Base-by-base conservation (phyloP, 2,329 filamentous ascomycete species). In the Talaromyces sp. region DNA sequence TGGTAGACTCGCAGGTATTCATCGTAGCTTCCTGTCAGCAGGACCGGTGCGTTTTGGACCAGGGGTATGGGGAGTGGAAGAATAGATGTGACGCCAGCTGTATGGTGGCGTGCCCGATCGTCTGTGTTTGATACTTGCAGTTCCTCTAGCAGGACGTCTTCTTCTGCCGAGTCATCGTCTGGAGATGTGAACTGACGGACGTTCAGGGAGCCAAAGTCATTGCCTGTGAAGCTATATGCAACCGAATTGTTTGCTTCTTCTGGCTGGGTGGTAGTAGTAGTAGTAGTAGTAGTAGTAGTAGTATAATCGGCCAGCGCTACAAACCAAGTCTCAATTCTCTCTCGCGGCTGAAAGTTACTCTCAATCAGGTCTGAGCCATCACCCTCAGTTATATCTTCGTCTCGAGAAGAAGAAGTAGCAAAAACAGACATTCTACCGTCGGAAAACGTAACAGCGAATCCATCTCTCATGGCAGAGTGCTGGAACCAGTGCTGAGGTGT, bases 1-100 rank as follows among this genome's bases (percentile, higher is more conserved):
- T 74, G 71, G 56, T 81, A 80, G 1, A 96, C 80, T 12, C 94
- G 85, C 18, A 98, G 79, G 64, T 83, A 81, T 68, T 98, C 93
- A 69, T 98, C 95, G 70, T 98, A 99, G 71, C 91, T 96, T 4
- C 95, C 95, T 0, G 93, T 97, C 2, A 96, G 70, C 2, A 96
- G 75, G 4, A 95, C 70, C 4, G 82, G 79, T 1, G 81, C 80
- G 3, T 78, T 78, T 8, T 82, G 78, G 8, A 72, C 66, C 5
- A 70, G 4, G 0, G 71, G 67, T 1, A 73, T 68, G 1, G 81
- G 70, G 2, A 96, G 77, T 0, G 92, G 91, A 2, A 97, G 75
- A 59, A 98, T 95, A 1, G 91, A 87, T 0, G 93, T 96, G 0
- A 98, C 90, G 10, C 95, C 94, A 1, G 92, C 92, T n/a, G 81